Conservation (phyloP, 116 monocot genomes). For the Trichopus zeylanicus region DNA sequence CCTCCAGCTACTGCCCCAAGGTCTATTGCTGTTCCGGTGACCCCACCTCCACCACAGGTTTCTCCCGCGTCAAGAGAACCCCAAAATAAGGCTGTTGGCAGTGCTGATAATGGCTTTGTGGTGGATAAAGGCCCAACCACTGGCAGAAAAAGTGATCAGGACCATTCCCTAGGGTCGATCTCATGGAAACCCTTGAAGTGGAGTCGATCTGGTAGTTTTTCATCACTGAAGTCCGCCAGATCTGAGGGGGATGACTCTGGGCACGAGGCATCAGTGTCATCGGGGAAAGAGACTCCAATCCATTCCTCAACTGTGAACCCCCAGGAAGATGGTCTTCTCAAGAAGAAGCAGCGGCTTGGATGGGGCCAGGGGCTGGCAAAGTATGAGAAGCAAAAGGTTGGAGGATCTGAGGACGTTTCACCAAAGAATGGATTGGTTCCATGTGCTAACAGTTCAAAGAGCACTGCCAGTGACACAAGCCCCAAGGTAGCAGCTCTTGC, state of each 20-base stretch:
- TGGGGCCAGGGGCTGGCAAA: conserved; percentile 77
- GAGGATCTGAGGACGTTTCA: conserved; percentile 42
- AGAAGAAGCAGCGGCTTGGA: conserved; percentile 50
- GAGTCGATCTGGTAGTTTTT: conserved; percentile 33
- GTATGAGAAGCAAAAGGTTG: conserved; percentile 89
- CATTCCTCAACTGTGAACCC: conserved; percentile 14
- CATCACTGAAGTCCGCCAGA: conserved; percentile 20
- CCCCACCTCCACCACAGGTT: conserved; percentile 8
- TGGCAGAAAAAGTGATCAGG: conserved; percentile 16
- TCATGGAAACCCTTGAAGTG: conserved; percentile 50
- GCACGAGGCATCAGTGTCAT: too few relatives aligned
- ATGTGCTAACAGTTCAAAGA: conserved; percentile 19
- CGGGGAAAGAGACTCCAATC: conserved; percentile 33
- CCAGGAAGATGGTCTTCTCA: conserved; percentile 17
- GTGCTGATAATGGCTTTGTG: conserved; percentile 12
- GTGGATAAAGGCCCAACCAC: conserved; percentile 9
- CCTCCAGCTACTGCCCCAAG: conserved; percentile 17
- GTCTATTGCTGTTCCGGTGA: conserved; percentile 26
- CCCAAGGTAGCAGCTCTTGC: conserved; percentile 20
- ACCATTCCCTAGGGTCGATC: conserved; percentile 25
- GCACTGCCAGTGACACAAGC: conserved; percentile 23
- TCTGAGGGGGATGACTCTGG: conserved; percentile 25
- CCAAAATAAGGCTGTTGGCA: conserved; percentile 14
- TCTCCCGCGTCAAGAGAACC: conserved; percentile 18
- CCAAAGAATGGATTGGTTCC: conserved; percentile 12